Conservation (phyloP, 441 rosid genomes). For the Iberis amara region DNA sequence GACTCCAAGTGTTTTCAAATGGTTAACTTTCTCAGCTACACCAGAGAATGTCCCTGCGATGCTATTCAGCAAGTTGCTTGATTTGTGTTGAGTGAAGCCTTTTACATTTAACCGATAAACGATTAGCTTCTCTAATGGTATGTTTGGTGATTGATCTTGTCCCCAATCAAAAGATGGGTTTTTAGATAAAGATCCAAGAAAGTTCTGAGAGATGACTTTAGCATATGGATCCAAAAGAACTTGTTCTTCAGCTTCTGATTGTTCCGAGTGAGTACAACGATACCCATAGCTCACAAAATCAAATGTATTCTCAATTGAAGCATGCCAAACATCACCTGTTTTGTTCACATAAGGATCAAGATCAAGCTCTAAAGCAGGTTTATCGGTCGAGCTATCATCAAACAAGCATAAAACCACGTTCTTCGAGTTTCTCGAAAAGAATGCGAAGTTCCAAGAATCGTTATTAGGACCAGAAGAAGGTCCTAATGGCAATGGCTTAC, state of each 20-base stretch:
- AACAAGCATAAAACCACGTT: constrained; percentile 64
- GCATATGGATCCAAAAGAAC: constrained; percentile 80
- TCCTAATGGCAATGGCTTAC: constrained; percentile 70
- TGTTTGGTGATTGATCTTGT: constrained; percentile 51
- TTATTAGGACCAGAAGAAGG: constrained; percentile 59
- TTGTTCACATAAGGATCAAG: constrained; percentile 81
- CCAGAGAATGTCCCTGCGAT: constrained; percentile 81
- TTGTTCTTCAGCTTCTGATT: too few relatives aligned
- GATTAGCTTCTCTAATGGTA: constrained; percentile 58
- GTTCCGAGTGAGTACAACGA: constrained; percentile 41
- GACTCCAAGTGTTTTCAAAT: constrained; percentile 65
- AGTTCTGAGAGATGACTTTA: constrained; percentile 39
- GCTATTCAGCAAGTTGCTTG: constrained; percentile 51
- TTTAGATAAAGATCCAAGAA: constrained; percentile 47
- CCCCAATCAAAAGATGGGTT: constrained; percentile 75
- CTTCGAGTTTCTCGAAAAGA: constrained; percentile 55
- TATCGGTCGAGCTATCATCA: constrained; percentile 41
- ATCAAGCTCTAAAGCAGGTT: constrained; percentile 84
- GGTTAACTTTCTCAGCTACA: constrained; percentile 56
- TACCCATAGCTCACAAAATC: constrained; percentile 55
- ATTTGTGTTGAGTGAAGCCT: constrained; percentile 63
- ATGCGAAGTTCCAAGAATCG: constrained; percentile 58
- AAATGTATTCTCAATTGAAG: constrained; percentile 47
- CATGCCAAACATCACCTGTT: constrained; percentile 87
- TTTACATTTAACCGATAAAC: constrained; percentile 71